These are phyloP conservation scores for Purpureocillium takamizusanense DNA, from an alignment of 2,329 filamentous ascomycete species.

Conservation along the genomic window DNA sequence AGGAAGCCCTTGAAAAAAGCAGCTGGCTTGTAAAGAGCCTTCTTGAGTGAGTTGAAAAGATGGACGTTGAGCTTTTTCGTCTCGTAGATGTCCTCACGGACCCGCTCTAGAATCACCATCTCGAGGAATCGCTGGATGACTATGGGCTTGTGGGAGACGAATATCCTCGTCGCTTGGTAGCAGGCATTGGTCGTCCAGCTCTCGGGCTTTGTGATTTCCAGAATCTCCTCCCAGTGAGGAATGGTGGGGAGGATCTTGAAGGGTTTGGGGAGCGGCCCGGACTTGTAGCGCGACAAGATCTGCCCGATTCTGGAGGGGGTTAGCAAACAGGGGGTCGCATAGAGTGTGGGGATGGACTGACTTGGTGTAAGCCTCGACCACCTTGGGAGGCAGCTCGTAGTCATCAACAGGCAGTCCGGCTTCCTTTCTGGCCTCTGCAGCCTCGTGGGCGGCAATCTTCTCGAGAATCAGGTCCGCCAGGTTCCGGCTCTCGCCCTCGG, in stretches of 20 bases:
- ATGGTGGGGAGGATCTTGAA: conserved; percentile 95
- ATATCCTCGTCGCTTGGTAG: conserved; percentile 86
- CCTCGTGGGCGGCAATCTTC: conserved; percentile 89
- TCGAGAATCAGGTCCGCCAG: conserved; percentile 87
- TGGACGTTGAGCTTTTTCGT: conserved; percentile 94
- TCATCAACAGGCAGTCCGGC: conserved; percentile 63
- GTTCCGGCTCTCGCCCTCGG: conserved; percentile 55
- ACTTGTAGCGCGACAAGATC: conserved; percentile 87
- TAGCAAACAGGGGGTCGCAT: conserved; percentile 4
- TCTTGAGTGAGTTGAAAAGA: conserved; percentile 87
- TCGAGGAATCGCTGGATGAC: conserved; percentile 80
- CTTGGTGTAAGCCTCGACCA: conserved; percentile 91
- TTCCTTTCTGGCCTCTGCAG: conserved; percentile 40
- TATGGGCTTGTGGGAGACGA: conserved; percentile 73
- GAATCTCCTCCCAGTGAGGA: conserved; percentile 81
- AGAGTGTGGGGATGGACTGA: conserved; percentile 24
- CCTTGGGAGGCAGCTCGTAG: conserved; percentile 79
- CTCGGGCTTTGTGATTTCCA: conserved; percentile 76
- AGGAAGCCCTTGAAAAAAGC: conserved; percentile 96
- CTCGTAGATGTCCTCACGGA: conserved; percentile 91
- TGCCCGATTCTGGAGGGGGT: conserved; percentile 57
- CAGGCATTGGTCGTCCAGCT: conserved; percentile 64
- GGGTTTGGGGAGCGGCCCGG: conserved; percentile 91
- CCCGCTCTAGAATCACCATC: conserved; percentile 76
- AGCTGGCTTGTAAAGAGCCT: conserved; percentile 83